Evolutionary conservation across 768 basidiomycete genomes (phyloP), one percentile per base, ranked within the genome.

Genomic region (Suillus paluster): DNA sequence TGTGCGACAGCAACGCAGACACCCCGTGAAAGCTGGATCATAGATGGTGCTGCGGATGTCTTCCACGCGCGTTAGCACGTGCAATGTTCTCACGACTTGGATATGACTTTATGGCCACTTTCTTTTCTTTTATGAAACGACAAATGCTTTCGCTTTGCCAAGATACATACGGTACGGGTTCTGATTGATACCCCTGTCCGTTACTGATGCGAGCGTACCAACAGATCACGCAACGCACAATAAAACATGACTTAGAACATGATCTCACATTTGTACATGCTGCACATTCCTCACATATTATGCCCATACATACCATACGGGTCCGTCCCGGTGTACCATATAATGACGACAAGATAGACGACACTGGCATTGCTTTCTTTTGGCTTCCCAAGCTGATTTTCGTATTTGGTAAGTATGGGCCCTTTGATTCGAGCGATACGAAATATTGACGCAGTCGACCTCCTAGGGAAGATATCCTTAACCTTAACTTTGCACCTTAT

Each of bases 271-370:
- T 5, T 14, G 5, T 55, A 52, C 38, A 67, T 54, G 54, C 23
- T 38, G 41, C 63, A 30, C 54, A 46, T 38, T 58, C 14, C 39
- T 30, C 10, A 30, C 57, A n/a, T 33, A 58, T 19, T 36, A 59
- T 38, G 23, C 36, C 23, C 33, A 33, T 59, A 33, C 39, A 59
- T 59, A 53, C 44, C 59, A 25, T 15, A n/a, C 46, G 38, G 62
- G 4, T 38, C 66, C 54, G 63, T 61, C 62, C 64, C 63, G 34
- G 23, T 73, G 71, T 73, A 73, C 58, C 46, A 74, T 64, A 72
- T 33, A 52, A 52, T 21, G 52, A 63, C 42, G 50, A 52, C 48
- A 53, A n/a, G 19, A 60, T 4, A 59, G 48, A 54, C 9, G 42
- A 19, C 38, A 12, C 25, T 55, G 10, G 10, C 54, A 39, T 54